Evolutionary conservation across 2,329 filamentous ascomycete genomes (phyloP).

Genomic region (Aureobasidium subglaciale): DNA sequence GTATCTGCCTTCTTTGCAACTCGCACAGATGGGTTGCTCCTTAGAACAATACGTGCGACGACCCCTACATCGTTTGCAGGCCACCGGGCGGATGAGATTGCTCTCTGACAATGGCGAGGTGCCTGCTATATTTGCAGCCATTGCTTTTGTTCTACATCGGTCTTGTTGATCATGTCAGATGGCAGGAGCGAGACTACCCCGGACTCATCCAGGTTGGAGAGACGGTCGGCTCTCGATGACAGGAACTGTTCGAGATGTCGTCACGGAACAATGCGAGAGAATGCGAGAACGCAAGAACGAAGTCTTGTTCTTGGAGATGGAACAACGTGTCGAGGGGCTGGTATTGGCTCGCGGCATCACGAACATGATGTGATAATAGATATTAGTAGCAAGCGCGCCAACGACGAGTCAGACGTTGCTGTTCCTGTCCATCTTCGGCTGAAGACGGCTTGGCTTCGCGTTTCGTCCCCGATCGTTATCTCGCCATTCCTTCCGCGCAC

Average conservation of each 20-base stretch:
- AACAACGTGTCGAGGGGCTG: neutral
- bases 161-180: neutral
- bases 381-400: neutral
- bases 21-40: slow-evolving; percentile 5
- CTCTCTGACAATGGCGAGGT: neutral
- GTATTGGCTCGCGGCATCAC: neutral
- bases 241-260: too few species aligned
- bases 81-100: neutral
- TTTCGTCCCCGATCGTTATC: neutral
- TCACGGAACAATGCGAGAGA: too few species aligned
- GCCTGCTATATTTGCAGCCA: slow-evolving; percentile 8
- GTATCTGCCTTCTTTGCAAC: neutral
- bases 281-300: too few species aligned
- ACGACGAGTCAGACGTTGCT: neutral
- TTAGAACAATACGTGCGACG: slow-evolving; percentile 13
- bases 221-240: neutral
- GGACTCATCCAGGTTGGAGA: neutral
- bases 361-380: neutral
- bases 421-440: too few species aligned
- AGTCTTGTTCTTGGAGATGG: neutral
- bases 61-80: slow-evolving; percentile 7
- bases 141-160: neutral
- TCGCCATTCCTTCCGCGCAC: neutral
- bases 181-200: neutral
- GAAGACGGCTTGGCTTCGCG: slow-evolving; percentile 5